Base-by-base conservation (phyloP, 257 asterid species). In the Ehretia macrophylla region DNA sequence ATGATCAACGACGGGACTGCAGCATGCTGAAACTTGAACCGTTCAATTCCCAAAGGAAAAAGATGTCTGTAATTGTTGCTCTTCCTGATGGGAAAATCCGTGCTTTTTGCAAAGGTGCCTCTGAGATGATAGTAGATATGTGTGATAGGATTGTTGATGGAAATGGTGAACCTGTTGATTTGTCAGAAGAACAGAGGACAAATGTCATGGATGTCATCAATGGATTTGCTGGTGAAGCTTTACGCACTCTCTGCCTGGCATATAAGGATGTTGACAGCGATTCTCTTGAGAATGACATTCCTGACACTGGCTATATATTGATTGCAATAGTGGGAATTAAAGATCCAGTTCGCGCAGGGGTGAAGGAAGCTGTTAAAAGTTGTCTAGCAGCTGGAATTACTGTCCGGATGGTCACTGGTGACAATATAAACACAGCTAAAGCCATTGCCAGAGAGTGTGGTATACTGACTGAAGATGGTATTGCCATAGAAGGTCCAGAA, bases 401-500 rank as follows among this genome's bases (percentile, higher is more conserved):
- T 13, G 99, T 93, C 49, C 87, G 99, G 22, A 93, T 93, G 99
- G 80, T 93, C 67, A 93, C 97, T 11, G 97, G 97, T 68, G 99
- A 89, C 76, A 93, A 93, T 77, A 75, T 93, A 20, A 77, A 89
- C 65, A 93, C 99, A 0, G 99, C 97, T 65, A 89, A 73, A 75
- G 96, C 97, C 32, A 93, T 93, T 83, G 99, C 99, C 51, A 83
- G 51, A 74, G 99, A 93, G 77, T 93, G 99, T 74, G 97, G 90
- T 50, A 93, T 93, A 64, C 90, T 93, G 38, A 63, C 69, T 40
- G 95, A 78, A 45, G 82, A 52, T 56, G 89, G 85, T 80, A 72
- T 79, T 69, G 96, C 97, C 56, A 74, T 93, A 17, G 97, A 86
- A 76, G 99, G 99, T 59, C 78, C 92, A 1, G 88, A 79, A 35